These are phyloP conservation scores for Trichoderma koningii DNA, from an alignment of 2,329 filamentous ascomycete genomes.

Conservation along the genomic window DNA sequence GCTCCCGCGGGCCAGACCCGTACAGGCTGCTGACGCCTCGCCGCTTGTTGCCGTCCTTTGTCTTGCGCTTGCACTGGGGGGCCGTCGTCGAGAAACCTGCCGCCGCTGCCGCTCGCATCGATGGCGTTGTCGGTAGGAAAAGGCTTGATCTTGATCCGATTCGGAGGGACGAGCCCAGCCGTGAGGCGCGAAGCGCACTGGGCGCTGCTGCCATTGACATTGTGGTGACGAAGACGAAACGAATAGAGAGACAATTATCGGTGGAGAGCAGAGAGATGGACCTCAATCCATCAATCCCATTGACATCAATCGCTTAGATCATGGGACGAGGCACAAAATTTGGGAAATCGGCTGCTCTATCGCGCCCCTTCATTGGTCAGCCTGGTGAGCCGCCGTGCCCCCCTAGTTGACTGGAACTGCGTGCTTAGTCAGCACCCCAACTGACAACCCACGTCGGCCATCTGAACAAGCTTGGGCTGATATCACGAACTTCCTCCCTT, in stretches of 20 bases:
- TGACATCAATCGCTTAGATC: conserved; percentile 10
- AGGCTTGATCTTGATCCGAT: conserved; percentile 4
- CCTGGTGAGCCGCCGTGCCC: not conserved
- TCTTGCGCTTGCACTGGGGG: conserved; percentile 51
- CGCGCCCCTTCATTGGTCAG: conserved; percentile 9
- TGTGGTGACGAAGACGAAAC: not conserved
- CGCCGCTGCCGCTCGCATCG: conserved; percentile 33
- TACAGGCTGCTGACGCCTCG: conserved; percentile 83
- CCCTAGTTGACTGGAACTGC: conserved; percentile 8
- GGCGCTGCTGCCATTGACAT: conserved; percentile 37
- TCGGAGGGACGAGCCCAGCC: conserved; percentile 18
- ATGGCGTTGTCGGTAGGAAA: not conserved
- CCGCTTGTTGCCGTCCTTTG: conserved; percentile 73
- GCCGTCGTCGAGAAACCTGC: conserved; percentile 57
- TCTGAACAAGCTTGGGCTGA: no score
- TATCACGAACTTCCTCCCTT: no score
- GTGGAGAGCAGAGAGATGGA: not conserved
- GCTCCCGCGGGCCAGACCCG: conserved; percentile 72
- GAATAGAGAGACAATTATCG: not conserved
- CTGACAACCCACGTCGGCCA: no score
- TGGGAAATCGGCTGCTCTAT: conserved; percentile 20
- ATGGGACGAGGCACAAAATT: conserved; percentile 27
- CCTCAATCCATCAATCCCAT: conserved; percentile 7
- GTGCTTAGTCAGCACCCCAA: conserved; percentile 11
- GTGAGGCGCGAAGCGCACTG: conserved; percentile 35